phyloP scores from a whole-genome alignment of 2,329 filamentous ascomycete species.

The Epichloe uncinata region DNA sequence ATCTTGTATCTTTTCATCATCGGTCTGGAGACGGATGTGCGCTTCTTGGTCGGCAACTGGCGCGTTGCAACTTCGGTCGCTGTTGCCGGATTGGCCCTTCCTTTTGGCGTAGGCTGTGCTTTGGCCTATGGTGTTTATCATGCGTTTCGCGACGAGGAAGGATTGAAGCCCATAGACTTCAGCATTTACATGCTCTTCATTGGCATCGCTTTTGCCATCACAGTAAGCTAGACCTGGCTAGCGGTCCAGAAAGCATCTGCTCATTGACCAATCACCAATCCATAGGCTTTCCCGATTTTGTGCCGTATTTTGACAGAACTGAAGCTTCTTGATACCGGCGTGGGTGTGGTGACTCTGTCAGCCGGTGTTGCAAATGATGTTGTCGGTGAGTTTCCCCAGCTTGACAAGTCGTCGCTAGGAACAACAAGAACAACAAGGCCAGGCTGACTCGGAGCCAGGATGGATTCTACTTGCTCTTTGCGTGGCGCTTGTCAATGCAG shows the following conservation, averaged over 20 bases:
- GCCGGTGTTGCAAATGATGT: constrained; percentile 88
- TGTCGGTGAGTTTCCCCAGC: constrained; percentile 15
- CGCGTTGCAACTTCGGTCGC: constrained; percentile 64
- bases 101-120: constrained; percentile 69
- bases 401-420: background rate
- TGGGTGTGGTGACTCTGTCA: constrained; percentile 78
- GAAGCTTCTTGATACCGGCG: constrained; percentile 68
- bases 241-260: background rate
- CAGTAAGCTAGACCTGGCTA: constrained; percentile 21
- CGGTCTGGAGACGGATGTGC: constrained; percentile 73
- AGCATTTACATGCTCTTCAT: constrained; percentile 58
- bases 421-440: too few species aligned
- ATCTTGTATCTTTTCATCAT: constrained; percentile 81
- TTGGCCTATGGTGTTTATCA: constrained; percentile 73
- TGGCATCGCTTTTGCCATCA: constrained; percentile 87
- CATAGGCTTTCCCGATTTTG: constrained; percentile 64
- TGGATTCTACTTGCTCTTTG: constrained; percentile 91
- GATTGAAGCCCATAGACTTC: constrained; percentile 31
- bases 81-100: constrained; percentile 64
- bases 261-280: background rate
- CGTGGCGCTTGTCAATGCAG: constrained; percentile 83
- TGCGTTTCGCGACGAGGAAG: constrained; percentile 43
- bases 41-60: constrained; percentile 70
- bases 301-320: constrained; percentile 89
- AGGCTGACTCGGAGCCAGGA: constrained; percentile 12